phyloP scores from a whole-genome alignment of 2,329 filamentous ascomycete species.

The Phoma sp. region DNA sequence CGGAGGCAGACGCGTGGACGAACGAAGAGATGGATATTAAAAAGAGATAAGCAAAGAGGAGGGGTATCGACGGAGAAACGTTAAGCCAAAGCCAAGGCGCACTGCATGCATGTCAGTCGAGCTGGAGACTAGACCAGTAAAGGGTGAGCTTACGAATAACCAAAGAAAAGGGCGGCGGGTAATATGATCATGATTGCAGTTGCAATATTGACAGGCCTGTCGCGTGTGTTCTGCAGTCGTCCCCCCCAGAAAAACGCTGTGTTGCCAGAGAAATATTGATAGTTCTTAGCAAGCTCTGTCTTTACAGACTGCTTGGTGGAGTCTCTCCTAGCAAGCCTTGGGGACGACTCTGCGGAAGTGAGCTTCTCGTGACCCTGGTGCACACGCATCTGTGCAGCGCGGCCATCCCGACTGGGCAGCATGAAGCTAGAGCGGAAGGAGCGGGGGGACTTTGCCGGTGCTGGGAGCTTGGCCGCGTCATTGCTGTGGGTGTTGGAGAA shows the following conservation, averaged over 20 bases:
- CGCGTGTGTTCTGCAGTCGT: slow-evolving; percentile 83
- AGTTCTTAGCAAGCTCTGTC: slow-evolving; percentile 69
- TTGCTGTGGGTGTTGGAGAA: slow-evolving; percentile 66
- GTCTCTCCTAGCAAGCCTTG: slow-evolving; percentile 61
- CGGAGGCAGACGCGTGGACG: slow-evolving; percentile 86
- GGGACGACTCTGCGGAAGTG: slow-evolving; percentile 80
- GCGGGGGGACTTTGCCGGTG: slow-evolving; percentile 72
- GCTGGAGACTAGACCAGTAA: not conserved
- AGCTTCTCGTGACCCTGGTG: slow-evolving; percentile 76
- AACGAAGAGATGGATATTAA: slow-evolving; percentile 93
- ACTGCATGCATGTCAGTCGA: slow-evolving; percentile 43
- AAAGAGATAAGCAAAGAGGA: slow-evolving; percentile 89
- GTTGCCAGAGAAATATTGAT: slow-evolving; percentile 93
- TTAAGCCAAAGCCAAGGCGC: slow-evolving; percentile 86
- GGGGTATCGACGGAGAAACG: slow-evolving; percentile 85
- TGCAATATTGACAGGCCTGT: slow-evolving; percentile 85
- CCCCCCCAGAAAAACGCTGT: slow-evolving; percentile 88
- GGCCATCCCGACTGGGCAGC: slow-evolving; percentile 63
- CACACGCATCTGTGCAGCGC: slow-evolving; percentile 54
- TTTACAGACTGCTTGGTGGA: slow-evolving; percentile 47
- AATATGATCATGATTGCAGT: slow-evolving; percentile 82
- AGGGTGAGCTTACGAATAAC: slow-evolving; percentile 66
- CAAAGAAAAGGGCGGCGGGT: slow-evolving; percentile 83
- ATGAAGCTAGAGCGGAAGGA: slow-evolving; percentile 81
- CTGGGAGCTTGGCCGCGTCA: slow-evolving; percentile 59